Percentiles rank a stretch among this genome's conserved stretches.
These are phyloP conservation scores for Nymphaea colorata DNA, from an alignment of 164 flowering plant species.

Conservation along the genomic window DNA sequence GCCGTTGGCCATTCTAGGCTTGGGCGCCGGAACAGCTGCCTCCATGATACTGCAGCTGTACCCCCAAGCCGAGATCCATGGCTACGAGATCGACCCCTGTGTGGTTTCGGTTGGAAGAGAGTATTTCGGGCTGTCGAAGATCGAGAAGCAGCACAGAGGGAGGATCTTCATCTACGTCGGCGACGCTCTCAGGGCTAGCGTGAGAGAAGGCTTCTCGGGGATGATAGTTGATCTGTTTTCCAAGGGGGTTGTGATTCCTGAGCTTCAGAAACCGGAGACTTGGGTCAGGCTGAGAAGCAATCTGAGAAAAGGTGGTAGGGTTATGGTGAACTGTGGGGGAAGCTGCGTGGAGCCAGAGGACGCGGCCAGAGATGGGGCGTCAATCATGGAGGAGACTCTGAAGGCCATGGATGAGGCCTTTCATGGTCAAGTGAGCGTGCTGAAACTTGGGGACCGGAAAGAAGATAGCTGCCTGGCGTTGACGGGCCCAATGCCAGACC, in stretches of 20 bases:
- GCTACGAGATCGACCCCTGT: constrained; percentile 85
- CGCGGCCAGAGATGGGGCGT: constrained; percentile 38
- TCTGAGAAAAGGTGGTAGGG: constrained; percentile 71
- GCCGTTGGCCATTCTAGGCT: constrained; percentile 73
- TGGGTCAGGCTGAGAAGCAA: constrained; percentile 42
- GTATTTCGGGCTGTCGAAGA: constrained; percentile 51
- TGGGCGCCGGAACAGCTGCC: constrained; percentile 88
- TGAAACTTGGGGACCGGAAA: constrained; percentile 42
- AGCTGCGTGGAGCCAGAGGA: constrained; percentile 90
- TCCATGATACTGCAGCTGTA: constrained; percentile 42
- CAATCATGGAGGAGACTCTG: constrained; percentile 65
- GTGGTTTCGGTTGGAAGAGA: constrained; percentile 70
- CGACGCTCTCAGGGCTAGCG: constrained; percentile 43
- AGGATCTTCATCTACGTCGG: constrained; percentile 58
- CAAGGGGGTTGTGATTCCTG: constrained; percentile 47
- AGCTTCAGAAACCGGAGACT: constrained; percentile 39
- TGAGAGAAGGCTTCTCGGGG: constrained; percentile 45
- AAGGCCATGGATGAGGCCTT: constrained; percentile 58
- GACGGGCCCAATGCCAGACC: constrained; percentile 53
- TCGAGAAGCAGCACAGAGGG: constrained; percentile 30
- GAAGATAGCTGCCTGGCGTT: constrained; percentile 71
- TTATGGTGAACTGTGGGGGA: constrained; percentile 96
- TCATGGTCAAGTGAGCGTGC: constrained; percentile 32
- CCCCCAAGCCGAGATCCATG: constrained; percentile 46
- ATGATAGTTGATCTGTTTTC: constrained; percentile 48